These are phyloP conservation scores for Diaporthe humulicola DNA, from an alignment of 2,329 filamentous ascomycete genomes.

Conservation along the genomic window DNA sequence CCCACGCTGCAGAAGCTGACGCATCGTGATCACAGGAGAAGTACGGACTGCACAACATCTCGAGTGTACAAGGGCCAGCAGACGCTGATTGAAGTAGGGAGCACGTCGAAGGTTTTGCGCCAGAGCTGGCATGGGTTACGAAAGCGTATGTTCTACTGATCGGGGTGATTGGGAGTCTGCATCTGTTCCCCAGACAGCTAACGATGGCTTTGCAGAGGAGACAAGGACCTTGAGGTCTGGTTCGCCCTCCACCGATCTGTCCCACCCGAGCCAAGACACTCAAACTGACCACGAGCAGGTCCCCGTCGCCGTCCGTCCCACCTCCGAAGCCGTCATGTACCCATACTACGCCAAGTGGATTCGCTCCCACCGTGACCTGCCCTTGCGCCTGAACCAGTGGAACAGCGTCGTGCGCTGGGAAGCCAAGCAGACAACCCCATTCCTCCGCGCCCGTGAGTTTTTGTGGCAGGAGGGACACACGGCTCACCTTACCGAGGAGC, in stretches of 20 bases:
- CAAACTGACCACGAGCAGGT: conserved; percentile 53
- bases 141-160: conserved; percentile 73
- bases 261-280: neutral
- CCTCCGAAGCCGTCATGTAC: conserved; percentile 89
- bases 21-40: conserved; percentile 4
- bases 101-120: conserved; percentile 98
- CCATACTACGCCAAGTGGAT: conserved; percentile 98
- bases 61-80: neutral
- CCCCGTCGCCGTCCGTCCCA: conserved; percentile 76
- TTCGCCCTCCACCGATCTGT: neutral
- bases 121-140: conserved; percentile 90
- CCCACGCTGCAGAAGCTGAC: neutral
- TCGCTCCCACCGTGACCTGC: conserved; percentile 93
- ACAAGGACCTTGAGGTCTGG: conserved; percentile 82
- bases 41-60: neutral
- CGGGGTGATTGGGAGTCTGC: conserved; percentile 7
- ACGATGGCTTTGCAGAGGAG: conserved; percentile 70
- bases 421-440: conserved; percentile 91
- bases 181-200: conserved; percentile 42
- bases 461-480: conserved; percentile 97
- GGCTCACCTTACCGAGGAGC: conserved; percentile 87
- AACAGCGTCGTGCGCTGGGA: conserved; percentile 95
- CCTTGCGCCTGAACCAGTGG: conserved; percentile 96
- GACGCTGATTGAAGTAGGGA: conserved; percentile 56
- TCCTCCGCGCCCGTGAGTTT: conserved; percentile 94